Conservation (phyloP, 495 filamentous ascomycete species). For the Xylaria acuta region DNA sequence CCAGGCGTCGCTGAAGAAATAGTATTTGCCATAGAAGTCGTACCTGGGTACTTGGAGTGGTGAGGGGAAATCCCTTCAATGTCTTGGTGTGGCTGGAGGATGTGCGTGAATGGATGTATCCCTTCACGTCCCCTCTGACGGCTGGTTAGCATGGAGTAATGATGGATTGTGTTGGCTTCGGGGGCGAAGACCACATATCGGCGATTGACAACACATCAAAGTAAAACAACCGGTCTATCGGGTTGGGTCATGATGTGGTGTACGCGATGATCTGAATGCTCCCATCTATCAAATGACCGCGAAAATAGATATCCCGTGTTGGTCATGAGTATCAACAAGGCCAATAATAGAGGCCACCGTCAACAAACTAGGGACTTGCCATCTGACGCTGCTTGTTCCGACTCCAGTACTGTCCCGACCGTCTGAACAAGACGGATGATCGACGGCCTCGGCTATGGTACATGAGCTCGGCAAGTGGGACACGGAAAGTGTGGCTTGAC, state of each 20-base stretch:
- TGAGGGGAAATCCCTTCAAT: conserved; percentile 4
- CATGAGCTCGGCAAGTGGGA: not conserved
- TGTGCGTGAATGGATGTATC: conserved; percentile 1
- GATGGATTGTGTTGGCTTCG: conserved; percentile 8
- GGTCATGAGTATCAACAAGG: conserved; percentile 24
- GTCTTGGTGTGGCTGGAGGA: conserved; percentile 9
- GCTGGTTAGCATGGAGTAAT: conserved; percentile 5
- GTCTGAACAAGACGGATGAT: conserved; percentile 15
- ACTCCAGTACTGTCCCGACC: not conserved
- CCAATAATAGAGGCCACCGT: conserved; percentile 18
- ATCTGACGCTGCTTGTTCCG: conserved; percentile 10
- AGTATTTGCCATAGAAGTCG: not conserved
- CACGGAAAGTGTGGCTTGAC: conserved; percentile 15
- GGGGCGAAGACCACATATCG: not conserved
- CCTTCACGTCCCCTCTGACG: conserved; percentile 13
- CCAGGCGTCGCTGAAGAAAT: conserved; percentile 9
- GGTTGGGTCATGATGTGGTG: conserved; percentile 16
- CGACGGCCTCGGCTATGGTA: conserved; percentile 11
- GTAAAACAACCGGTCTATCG: conserved; percentile 7
- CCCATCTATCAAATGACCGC: conserved; percentile 19
- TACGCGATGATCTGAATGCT: conserved; percentile 6
- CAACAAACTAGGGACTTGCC: not conserved
- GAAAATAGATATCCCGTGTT: conserved; percentile 9
- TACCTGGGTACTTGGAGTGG: not conserved
- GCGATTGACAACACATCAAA: conserved; percentile 26